Conservation (phyloP, 2,329 filamentous ascomycete genomes). For the Pyricularia sp. region DNA sequence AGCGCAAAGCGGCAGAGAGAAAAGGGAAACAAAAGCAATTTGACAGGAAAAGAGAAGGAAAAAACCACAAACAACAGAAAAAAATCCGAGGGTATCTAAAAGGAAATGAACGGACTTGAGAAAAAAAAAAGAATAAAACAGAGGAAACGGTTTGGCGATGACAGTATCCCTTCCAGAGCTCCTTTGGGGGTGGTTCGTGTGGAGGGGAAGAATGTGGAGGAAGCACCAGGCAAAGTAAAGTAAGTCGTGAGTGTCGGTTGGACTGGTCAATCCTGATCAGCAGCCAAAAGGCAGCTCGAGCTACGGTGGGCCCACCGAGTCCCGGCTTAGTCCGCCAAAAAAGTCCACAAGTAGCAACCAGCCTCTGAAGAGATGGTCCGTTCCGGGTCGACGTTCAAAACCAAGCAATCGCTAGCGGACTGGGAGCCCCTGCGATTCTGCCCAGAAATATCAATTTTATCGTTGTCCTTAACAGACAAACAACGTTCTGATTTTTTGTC, state of each 20-base stretch:
- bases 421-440: not conserved
- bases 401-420: not conserved
- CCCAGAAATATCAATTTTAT: not conserved
- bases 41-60: constrained; percentile 4
- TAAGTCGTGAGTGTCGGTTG: constrained; percentile 2
- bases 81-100: constrained; percentile 25
- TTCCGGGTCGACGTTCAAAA: not conserved
- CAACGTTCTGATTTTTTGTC: not conserved
- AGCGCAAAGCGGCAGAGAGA: constrained; percentile 4
- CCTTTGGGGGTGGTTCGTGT: constrained; percentile 8
- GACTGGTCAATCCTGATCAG: not conserved
- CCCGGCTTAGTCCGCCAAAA: not conserved
- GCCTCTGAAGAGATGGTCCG: not conserved
- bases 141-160: constrained; percentile 14
- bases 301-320: not conserved
- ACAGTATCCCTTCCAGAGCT: constrained; percentile 16
- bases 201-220: constrained; percentile 16
- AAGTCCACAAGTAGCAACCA: not conserved
- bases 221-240: not conserved
- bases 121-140: constrained; percentile 9
- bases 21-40: constrained; percentile 12
- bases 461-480: not conserved
- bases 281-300: not conserved
- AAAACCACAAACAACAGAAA: constrained; percentile 36
- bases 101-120: constrained; percentile 4